phyloP scores from a whole-genome alignment of 306 rosid genomes.

The Rosa persica region DNA sequence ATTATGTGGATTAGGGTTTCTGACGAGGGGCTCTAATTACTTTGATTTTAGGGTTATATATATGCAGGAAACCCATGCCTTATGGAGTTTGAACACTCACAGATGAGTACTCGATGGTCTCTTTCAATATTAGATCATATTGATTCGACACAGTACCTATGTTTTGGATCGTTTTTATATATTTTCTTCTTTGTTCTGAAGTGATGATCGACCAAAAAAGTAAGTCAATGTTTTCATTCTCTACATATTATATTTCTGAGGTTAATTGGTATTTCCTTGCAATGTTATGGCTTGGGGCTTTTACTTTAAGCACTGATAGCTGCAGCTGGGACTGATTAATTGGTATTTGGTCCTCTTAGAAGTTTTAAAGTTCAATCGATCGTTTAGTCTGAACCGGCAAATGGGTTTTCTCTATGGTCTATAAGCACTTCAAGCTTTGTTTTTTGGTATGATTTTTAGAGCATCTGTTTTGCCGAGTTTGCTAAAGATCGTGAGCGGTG shows the following conservation, averaged over 20 bases:
- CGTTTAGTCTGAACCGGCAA: conserved; percentile 1
- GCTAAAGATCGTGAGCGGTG: not conserved
- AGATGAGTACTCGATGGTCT: not conserved
- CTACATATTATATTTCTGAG: not conserved
- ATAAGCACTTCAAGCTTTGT: not conserved
- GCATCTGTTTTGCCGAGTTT: not conserved
- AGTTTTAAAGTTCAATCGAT: not conserved
- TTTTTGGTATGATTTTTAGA: not conserved
- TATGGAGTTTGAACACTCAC: conserved; percentile 11
- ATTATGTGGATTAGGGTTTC: conserved; percentile 30
- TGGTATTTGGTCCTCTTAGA: not conserved
- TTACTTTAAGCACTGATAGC: not conserved
- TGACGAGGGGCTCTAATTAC: not conserved
- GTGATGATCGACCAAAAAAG: not conserved
- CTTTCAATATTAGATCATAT: conserved; percentile 10
- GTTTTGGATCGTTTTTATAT: not conserved
- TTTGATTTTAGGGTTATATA: not conserved
- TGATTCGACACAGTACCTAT: not conserved
- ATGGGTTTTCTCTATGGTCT: not conserved
- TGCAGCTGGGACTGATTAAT: not conserved
- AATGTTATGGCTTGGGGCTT: not conserved
- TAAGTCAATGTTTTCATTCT: not conserved
- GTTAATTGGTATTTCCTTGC: not conserved
- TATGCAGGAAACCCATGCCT: not conserved
- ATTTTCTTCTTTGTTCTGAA: not conserved